phyloP scores from a whole-genome alignment of 192 early-diverging fungal genomes.

The Coemansia sp. region DNA sequence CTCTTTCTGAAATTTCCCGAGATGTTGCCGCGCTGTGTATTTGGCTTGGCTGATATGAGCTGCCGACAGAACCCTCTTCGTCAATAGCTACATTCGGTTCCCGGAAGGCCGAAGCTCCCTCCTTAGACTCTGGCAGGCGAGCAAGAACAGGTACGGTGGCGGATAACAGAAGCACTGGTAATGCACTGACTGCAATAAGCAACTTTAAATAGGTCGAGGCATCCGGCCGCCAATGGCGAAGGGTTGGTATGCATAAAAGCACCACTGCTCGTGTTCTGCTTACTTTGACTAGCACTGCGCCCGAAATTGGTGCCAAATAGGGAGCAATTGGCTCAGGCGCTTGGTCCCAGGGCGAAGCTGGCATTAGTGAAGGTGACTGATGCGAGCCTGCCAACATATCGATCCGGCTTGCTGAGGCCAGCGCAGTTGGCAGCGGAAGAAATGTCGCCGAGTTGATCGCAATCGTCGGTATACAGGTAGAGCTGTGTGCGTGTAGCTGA shows the following conservation, averaged over 20 bases:
- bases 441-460: neutral
- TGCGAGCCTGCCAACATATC: constrained; percentile 1
- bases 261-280: constrained; percentile 16
- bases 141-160: constrained; percentile 45
- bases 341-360: neutral
- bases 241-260: constrained; percentile 36
- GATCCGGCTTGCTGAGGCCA: constrained; percentile 12
- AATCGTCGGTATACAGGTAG: constrained; percentile 1
- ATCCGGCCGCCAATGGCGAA: constrained; percentile 39
- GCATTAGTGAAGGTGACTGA: neutral
- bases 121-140: neutral
- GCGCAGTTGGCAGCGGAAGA: constrained; percentile 10
- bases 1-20: neutral
- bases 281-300: neutral
- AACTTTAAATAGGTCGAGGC: constrained; percentile 24
- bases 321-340: neutral
- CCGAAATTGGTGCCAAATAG: neutral
- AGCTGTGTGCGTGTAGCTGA: neutral
- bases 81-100: neutral
- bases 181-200: constrained; percentile 43
- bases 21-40: neutral
- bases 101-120: neutral
- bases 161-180: constrained; percentile 51
- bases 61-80: neutral
- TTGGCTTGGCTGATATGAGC: neutral